Percentiles rank a stretch among this genome's conserved stretches.
These are phyloP conservation scores for Paraphoma sp. DNA, from an alignment of 2,329 filamentous ascomycete genomes.

Conservation along the genomic window DNA sequence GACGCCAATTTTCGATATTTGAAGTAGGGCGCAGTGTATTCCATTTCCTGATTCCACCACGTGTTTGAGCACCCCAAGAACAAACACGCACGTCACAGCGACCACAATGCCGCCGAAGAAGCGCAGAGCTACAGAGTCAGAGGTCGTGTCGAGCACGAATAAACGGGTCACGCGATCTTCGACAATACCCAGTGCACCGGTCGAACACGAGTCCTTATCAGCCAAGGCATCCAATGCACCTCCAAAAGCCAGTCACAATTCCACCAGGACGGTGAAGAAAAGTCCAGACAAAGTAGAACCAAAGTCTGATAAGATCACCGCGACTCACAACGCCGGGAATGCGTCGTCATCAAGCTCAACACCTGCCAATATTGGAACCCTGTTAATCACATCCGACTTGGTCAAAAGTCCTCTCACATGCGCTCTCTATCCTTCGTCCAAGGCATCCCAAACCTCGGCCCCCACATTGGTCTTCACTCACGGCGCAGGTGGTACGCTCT, in stretches of 20 bases:
- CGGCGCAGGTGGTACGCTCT: constrained; percentile 53
- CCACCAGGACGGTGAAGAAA: not conserved
- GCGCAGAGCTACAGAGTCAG: constrained; percentile 2
- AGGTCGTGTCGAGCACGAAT: not conserved
- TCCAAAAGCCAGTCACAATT: not conserved
- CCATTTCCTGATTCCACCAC: too few species aligned
- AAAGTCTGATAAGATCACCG: too few species aligned
- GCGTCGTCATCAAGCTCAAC: not conserved
- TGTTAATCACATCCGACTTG: constrained; percentile 18
- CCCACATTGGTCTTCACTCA: constrained; percentile 52
- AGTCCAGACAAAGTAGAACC: not conserved
- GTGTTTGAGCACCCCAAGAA: too few species aligned
- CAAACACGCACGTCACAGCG: too few species aligned
- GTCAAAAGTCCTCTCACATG: constrained; percentile 31
- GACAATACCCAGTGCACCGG: not conserved
- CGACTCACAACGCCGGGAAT: not conserved
- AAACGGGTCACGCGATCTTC: constrained; percentile 22
- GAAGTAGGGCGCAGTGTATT: too few species aligned
- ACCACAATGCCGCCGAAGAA: constrained; percentile 14
- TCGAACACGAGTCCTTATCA: not conserved
- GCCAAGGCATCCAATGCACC: not conserved
- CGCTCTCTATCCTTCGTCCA: constrained; percentile 17
- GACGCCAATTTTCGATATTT: too few species aligned
- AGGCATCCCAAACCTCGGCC: not conserved
- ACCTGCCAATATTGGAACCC: not conserved